Conservation (phyloP, 306 rosid genomes). For the Acacia acuminata region DNA sequence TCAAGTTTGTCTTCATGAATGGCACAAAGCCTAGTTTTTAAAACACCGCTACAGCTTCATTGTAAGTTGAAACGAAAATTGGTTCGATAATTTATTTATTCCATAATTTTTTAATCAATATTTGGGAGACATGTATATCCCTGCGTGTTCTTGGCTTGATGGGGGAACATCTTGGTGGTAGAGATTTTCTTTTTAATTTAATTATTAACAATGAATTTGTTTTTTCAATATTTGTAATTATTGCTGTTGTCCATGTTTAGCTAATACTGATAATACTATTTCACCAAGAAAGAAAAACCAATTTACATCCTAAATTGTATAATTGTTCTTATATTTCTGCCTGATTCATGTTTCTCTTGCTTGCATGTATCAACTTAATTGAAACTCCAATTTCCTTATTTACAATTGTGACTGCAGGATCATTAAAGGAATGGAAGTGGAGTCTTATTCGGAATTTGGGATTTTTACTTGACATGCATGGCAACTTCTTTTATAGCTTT, state of each 20-base stretch:
- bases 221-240: neutral
- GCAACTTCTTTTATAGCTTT: conserved; percentile 90
- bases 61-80: no score
- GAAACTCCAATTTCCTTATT: conserved; percentile 28
- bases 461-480: conserved; percentile 81
- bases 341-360: conserved; percentile 1
- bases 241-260: neutral
- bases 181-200: neutral
- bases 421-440: conserved; percentile 88
- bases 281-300: neutral
- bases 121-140: neutral
- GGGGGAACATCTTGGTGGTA: neutral
- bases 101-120: neutral
- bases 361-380: neutral
- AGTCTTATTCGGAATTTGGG: conserved; percentile 86
- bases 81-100: no score
- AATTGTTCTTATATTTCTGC: neutral
- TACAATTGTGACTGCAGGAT: conserved; percentile 60
- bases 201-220: neutral
- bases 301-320: neutral
- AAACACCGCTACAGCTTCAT: no score
- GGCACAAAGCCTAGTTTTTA: no score
- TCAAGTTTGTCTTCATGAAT: no score
- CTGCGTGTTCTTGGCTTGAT: neutral
- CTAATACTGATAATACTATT: neutral